Evolutionary conservation across 768 basidiomycete genomes (phyloP), one percentile per base, ranked within the genome.

Genomic region (Boletus pseudopeckii): DNA sequence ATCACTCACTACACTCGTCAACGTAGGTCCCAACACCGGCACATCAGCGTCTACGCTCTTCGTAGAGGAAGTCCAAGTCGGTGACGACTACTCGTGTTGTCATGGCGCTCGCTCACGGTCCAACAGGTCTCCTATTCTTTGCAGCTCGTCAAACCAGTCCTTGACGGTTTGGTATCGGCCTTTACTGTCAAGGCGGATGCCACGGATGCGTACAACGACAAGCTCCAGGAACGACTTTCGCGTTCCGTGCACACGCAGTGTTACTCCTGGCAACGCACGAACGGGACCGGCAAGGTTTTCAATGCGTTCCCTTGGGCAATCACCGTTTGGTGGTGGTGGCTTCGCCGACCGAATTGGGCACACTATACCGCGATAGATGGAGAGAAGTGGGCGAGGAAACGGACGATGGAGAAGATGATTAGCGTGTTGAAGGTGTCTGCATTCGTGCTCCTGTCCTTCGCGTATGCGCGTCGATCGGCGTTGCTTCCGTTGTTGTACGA

Each of bases 251-350:
- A 68, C 18, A 37, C 62, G 33, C 59, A 67, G 9, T 78, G 75
- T 55, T 46, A 56, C 18, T 77, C 77, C 13, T 80, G 76, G 75
- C 75, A 77, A 56, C 72, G 73, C 2, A 63, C 61, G 1, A 68
- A 66, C 8, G 66, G 71, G 7, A 65, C 49, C 7, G 77, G 77
- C 5, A 77, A 73, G 53, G 58, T 72, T 7, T 70, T 65, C 30
- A 67, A 60, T 44, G 68, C 73, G 7, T 80, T 78, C 53, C 78
- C 75, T 32, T 75, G 78, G 60, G 53, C 61, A 5, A 60, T 63
- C 8, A 53, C 58, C 3, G 38, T 62, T n/a, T 70, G 68, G 56
- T 76, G 73, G 69, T 66, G 65, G 60, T 68, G 66, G 66, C 65
- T 74, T 34, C 72, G 70, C 24, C 60, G 55, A 17, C 71, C 71